phyloP scores from a whole-genome alignment of 108 stramenopile genomes.

The Skeletonema costatum region DNA sequence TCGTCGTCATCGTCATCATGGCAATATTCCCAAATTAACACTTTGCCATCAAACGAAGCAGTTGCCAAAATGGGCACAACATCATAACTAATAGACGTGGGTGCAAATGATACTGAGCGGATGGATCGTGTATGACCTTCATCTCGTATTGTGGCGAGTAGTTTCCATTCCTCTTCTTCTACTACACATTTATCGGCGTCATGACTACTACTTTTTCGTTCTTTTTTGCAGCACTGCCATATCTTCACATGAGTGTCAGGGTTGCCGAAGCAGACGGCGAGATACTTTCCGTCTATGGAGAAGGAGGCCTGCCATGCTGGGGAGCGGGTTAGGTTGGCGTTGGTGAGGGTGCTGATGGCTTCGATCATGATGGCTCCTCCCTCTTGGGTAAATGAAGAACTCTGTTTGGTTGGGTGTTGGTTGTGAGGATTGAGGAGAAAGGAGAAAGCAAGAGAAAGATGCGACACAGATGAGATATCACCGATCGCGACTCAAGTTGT shows the following conservation, averaged over 20 bases:
- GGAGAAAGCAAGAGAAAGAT: too few relatives aligned
- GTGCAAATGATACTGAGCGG: constrained; percentile 74
- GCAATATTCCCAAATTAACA: constrained; percentile 82
- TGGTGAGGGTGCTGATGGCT: not conserved
- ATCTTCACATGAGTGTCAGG: constrained; percentile 74
- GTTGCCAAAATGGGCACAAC: constrained; percentile 70
- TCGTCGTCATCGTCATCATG: not conserved
- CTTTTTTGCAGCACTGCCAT: constrained; percentile 44
- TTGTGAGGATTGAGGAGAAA: too few relatives aligned
- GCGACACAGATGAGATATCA: too few relatives aligned
- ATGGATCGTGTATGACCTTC: constrained; percentile 58
- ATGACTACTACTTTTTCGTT: not conserved
- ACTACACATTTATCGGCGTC: not conserved
- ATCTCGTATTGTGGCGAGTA: constrained; percentile 50
- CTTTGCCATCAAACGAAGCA: constrained; percentile 92
- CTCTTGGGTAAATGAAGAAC: too few relatives aligned
- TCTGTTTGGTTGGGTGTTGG: too few relatives aligned
- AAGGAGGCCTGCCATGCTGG: constrained; percentile 77
- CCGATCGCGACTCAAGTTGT: too few relatives aligned
- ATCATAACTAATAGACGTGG: constrained; percentile 30
- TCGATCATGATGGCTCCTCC: not conserved
- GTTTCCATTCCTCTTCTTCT: constrained; percentile 18
- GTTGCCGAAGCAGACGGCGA: constrained; percentile 76
- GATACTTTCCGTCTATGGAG: constrained; percentile 67
- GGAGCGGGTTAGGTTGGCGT: not conserved